These are phyloP conservation scores for Talaromyces amestolkiae DNA, from an alignment of 2,329 filamentous ascomycete species.

Conservation along the genomic window DNA sequence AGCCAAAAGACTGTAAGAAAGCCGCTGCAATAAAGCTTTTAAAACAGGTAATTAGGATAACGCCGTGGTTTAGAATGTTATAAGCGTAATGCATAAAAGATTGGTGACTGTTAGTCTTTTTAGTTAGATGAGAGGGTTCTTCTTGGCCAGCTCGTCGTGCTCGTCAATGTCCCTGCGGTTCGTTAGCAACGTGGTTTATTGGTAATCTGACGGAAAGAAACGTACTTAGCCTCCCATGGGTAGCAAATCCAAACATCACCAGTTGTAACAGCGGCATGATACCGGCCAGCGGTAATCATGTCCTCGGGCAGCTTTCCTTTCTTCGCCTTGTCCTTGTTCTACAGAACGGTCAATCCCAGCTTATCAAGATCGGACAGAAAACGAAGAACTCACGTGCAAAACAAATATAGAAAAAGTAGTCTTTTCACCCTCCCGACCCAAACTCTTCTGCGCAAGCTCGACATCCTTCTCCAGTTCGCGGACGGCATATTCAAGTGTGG, in stretches of 20 bases:
- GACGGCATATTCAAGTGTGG: slow-evolving; percentile 90
- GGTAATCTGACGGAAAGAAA: slow-evolving; percentile 18
- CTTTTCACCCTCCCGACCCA: slow-evolving; percentile 67
- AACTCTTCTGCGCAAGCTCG: slow-evolving; percentile 69
- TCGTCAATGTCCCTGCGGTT: slow-evolving; percentile 73
- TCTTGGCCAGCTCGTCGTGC: slow-evolving; percentile 70
- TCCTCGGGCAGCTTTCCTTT: slow-evolving; percentile 79
- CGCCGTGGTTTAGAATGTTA: background rate
- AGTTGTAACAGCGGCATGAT: slow-evolving; percentile 82
- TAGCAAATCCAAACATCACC: slow-evolving; percentile 99
- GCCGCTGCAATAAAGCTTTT: background rate
- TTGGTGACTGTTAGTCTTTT: slow-evolving; percentile 1
- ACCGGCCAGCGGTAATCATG: slow-evolving; percentile 70
- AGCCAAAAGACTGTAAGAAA: background rate
- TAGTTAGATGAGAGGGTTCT: slow-evolving; percentile 36
- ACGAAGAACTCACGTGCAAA: slow-evolving; percentile 66
- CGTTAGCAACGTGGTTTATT: slow-evolving; percentile 22
- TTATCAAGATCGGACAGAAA: background rate
- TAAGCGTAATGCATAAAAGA: slow-evolving; percentile 1
- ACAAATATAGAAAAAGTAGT: slow-evolving; percentile 95
- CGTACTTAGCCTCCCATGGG: slow-evolving; percentile 86
- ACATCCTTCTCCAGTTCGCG: slow-evolving; percentile 94
- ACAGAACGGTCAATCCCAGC: slow-evolving; percentile 16
- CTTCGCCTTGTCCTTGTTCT: slow-evolving; percentile 96
- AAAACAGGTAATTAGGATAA: background rate